Conservation (phyloP, 2,329 filamentous ascomycete species). For the Elsinoe necatrix region DNA sequence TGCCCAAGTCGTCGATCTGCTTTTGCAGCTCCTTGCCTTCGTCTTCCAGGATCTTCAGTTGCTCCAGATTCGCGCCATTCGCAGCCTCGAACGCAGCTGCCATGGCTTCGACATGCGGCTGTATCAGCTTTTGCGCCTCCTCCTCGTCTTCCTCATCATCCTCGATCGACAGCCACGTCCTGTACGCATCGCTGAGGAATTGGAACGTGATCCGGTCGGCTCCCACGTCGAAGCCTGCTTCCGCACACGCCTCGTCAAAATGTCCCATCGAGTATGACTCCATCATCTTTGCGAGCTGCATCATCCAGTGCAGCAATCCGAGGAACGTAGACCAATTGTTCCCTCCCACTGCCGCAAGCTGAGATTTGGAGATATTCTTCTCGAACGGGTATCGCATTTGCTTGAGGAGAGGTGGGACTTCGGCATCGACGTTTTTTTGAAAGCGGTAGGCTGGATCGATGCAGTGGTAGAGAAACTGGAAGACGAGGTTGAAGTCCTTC, state of each 20-base stretch:
- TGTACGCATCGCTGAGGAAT: conserved; percentile 82
- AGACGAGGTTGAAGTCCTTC: conserved; percentile 97
- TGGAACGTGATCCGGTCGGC: conserved; percentile 91
- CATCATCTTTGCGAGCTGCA: conserved; percentile 92
- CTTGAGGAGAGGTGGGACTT: conserved; percentile 85
- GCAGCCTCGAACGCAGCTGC: conserved; percentile 74
- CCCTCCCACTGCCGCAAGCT: conserved; percentile 87
- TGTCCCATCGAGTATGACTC: conserved; percentile 69
- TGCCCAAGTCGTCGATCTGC: conserved; percentile 84
- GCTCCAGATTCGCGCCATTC: conserved; percentile 75
- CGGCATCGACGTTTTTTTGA: conserved; percentile 87
- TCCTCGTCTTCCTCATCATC: conserved; percentile 67
- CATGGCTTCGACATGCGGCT: conserved; percentile 82
- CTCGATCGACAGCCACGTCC: conserved; percentile 84
- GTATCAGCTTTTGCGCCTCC: conserved; percentile 67
- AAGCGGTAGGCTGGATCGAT: conserved; percentile 93
- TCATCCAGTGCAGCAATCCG: conserved; percentile 95
- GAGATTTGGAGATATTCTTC: conserved; percentile 90
- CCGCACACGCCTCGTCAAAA: conserved; percentile 84
- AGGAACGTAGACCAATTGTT: conserved; percentile 97
- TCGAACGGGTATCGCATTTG: conserved; percentile 93
- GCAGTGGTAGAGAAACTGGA: conserved; percentile 93
- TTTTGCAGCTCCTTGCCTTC: conserved; percentile 73
- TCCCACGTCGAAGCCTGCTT: conserved; percentile 77
- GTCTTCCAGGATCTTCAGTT: conserved; percentile 76